Evolutionary conservation across 2,329 filamentous ascomycete species (phyloP).

Genomic region (Sporothrix protearum): DNA sequence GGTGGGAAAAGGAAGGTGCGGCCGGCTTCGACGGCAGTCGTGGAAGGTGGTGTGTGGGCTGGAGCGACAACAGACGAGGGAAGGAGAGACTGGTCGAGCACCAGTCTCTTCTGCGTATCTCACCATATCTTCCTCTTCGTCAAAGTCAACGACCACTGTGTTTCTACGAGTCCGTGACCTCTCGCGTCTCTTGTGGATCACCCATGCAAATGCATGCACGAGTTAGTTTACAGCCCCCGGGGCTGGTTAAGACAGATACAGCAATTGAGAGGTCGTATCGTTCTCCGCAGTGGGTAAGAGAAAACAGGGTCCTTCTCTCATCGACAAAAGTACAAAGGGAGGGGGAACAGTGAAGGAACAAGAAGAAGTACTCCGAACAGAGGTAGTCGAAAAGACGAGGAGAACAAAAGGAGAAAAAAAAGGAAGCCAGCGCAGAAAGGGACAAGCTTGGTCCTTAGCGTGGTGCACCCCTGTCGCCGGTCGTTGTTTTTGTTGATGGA

Average conservation of each 20-base stretch:
- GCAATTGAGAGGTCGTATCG: conserved; percentile 9
- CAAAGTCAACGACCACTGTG: background rate
- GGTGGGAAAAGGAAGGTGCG: background rate
- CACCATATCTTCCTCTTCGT: background rate
- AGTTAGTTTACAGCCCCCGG: background rate
- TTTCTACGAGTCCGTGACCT: background rate
- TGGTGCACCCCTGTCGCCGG: background rate
- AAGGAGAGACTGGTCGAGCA: background rate
- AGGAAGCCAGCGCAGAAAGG: background rate
- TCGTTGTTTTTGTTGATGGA: background rate
- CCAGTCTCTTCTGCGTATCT: background rate
- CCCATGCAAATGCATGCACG: background rate
- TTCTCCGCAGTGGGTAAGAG: conserved; percentile 12
- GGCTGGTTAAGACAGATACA: background rate
- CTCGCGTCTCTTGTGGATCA: background rate
- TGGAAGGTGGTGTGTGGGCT: background rate
- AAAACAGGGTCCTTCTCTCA: background rate
- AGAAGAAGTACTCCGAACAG: background rate
- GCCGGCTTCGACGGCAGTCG: background rate
- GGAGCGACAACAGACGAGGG: background rate
- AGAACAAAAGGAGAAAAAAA: background rate
- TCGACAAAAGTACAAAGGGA: background rate
- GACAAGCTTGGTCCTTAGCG: background rate
- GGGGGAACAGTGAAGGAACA: background rate
- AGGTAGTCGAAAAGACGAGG: no score